Evolutionary conservation across 176 grass and related monocot genomes (phyloP).

Genomic region (Oryza punctata): DNA sequence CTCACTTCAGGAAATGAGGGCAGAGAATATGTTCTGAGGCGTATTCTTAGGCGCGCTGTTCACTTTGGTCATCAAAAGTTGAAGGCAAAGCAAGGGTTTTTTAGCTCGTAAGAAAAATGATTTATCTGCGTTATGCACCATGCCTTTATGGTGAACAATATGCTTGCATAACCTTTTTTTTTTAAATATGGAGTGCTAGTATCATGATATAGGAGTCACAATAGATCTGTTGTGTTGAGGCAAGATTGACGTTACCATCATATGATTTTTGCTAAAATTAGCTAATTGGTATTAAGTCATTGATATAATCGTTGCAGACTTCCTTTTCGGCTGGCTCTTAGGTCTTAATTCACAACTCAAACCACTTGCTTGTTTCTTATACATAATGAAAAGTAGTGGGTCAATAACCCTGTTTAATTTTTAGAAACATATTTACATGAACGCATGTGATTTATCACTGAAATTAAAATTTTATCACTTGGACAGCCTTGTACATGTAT

Average conservation of each 20-base stretch:
- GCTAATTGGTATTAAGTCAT: not conserved
- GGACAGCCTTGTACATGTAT: constrained; percentile 78
- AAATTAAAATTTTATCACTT: constrained; percentile 10
- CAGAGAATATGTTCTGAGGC: constrained; percentile 93
- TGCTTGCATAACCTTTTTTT: not conserved
- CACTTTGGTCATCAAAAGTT: constrained; percentile 87
- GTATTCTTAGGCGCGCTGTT: constrained; percentile 90
- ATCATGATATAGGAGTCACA: not conserved
- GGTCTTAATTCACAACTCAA: not conserved
- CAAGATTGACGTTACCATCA: not conserved
- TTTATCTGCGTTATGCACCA: not conserved
- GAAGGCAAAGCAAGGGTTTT: constrained; percentile 76
- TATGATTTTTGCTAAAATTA: not conserved
- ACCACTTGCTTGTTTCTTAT: not conserved
- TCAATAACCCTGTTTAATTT: not conserved
- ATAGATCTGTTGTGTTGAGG: not conserved
- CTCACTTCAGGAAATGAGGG: constrained; percentile 81
- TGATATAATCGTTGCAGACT: not conserved
- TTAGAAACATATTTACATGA: not conserved
- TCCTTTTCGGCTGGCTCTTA: not conserved
- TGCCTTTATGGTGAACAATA: constrained; percentile 10
- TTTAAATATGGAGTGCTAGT: constrained; percentile 4
- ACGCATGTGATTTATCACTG: constrained; percentile 3
- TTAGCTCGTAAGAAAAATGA: constrained; percentile 65
- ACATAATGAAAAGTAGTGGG: not conserved